phyloP scores from a whole-genome alignment of 208 protist species.

The Leishmania major region DNA sequence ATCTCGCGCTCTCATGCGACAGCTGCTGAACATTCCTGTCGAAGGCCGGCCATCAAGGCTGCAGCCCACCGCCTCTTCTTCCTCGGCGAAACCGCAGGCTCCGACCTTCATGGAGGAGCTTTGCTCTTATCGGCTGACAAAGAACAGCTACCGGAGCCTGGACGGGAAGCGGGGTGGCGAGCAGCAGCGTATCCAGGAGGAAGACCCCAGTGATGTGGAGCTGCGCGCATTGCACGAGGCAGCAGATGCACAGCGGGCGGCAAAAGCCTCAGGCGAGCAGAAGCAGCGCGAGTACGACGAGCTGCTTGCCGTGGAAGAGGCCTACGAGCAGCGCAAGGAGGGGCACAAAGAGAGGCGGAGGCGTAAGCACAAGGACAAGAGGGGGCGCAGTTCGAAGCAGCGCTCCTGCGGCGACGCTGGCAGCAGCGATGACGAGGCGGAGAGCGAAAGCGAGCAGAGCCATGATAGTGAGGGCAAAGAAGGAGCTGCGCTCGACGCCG shows the following conservation, averaged over 20 bases:
- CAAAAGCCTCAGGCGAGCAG: conserved; percentile 26
- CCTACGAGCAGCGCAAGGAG: conserved; percentile 19
- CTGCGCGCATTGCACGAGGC: conserved; percentile 36
- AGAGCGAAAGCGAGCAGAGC: neutral
- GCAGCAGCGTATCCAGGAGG: conserved; percentile 4
- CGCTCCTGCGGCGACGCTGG: neutral
- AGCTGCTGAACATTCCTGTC: conserved; percentile 76
- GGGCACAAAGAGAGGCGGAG: conserved; percentile 14
- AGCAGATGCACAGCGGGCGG: conserved; percentile 21
- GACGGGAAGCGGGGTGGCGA: neutral
- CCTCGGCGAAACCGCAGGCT: conserved; percentile 29
- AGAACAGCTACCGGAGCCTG: conserved; percentile 35
- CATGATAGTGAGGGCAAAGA: neutral
- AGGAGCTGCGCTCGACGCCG: no score
- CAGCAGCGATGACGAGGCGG: conserved; percentile 6
- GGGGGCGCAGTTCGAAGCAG: neutral
- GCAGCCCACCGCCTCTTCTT: conserved; percentile 7
- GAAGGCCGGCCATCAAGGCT: conserved; percentile 56
- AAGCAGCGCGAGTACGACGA: conserved; percentile 31
- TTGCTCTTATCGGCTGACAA: conserved; percentile 76
- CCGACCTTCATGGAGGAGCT: conserved; percentile 84
- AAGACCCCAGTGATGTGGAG: conserved; percentile 70
- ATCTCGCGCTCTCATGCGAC: conserved; percentile 72
- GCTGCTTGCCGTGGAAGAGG: conserved; percentile 35
- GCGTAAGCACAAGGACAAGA: neutral